phyloP scores from a whole-genome alignment of 2,329 filamentous ascomycete genomes.

The Colletotrichum sp. region DNA sequence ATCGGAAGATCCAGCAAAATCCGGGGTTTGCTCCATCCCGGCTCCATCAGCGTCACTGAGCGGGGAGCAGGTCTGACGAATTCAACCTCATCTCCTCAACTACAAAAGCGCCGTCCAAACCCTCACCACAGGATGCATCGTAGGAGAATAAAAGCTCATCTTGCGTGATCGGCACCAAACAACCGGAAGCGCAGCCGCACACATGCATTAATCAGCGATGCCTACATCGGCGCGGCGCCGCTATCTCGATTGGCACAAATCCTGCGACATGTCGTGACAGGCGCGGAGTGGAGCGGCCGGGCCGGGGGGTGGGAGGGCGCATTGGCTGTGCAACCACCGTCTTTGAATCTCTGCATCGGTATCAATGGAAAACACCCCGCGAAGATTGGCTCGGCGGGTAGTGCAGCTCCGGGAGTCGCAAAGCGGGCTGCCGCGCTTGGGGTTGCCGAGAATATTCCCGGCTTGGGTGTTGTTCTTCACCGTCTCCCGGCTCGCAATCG shows the following conservation, averaged over 20 bases:
- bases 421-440: background rate
- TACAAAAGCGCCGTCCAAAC: accelerated
- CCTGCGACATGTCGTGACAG: conserved; percentile 16
- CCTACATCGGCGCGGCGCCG: background rate
- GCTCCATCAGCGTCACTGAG: background rate
- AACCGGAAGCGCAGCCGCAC: background rate
- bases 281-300: background rate
- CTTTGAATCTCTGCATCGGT: background rate
- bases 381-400: background rate
- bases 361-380: background rate
- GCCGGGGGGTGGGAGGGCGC: background rate
- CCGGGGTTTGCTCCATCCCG: background rate
- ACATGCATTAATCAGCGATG: background rate
- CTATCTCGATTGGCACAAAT: conserved; percentile 8
- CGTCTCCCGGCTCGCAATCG: background rate
- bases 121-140: background rate
- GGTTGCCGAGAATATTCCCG: background rate
- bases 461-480: background rate
- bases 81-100: background rate
- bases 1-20: background rate
- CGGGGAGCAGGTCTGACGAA: background rate
- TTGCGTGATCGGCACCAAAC: background rate
- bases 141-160: background rate
- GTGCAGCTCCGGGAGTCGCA: background rate
- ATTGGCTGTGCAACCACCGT: background rate